Percentiles rank a stretch among this genome's conserved stretches.
phyloP scores from a whole-genome alignment of 2,329 filamentous ascomycete species.

The Penicillium vulpinum region DNA sequence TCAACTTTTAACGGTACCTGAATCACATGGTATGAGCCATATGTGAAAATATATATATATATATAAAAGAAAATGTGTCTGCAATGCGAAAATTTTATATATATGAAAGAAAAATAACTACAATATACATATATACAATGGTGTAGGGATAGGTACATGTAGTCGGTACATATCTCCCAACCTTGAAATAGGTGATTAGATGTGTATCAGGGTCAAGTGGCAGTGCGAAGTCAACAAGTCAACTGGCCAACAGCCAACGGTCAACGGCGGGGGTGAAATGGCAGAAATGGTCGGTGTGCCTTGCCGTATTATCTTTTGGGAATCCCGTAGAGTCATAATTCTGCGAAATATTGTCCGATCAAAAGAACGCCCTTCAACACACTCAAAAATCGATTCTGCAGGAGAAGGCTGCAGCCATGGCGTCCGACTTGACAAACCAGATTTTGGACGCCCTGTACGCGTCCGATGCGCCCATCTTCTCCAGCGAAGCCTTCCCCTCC shows the following conservation, averaged over 20 bases:
- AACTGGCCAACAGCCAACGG: background rate
- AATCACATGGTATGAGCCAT: background rate
- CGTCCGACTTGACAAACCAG: slow-evolving; percentile 61
- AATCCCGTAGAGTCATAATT: slow-evolving; percentile 35
- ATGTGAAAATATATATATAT: background rate
- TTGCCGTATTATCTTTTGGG: slow-evolving; percentile 24
- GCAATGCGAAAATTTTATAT: background rate
- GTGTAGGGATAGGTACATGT: no score
- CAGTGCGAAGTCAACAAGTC: no score
- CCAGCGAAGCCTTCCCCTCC: slow-evolving; percentile 68
- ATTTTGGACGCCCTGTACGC: slow-evolving; percentile 67
- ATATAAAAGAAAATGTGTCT: background rate
- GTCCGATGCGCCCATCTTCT: slow-evolving; percentile 63
- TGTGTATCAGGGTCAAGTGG: no score
- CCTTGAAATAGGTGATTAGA: background rate
- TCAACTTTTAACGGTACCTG: background rate
- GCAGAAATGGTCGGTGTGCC: slow-evolving; percentile 25
- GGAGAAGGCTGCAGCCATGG: slow-evolving; percentile 39
- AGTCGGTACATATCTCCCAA: background rate
- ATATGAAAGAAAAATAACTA: background rate
- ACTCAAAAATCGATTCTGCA: slow-evolving; percentile 23
- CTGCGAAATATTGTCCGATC: slow-evolving; percentile 28
- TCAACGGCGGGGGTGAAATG: slow-evolving; percentile 21
- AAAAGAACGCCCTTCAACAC: slow-evolving; percentile 15
- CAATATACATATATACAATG: background rate